Conservation (phyloP, 257 asterid genomes). For the Solanum peruvianum region DNA sequence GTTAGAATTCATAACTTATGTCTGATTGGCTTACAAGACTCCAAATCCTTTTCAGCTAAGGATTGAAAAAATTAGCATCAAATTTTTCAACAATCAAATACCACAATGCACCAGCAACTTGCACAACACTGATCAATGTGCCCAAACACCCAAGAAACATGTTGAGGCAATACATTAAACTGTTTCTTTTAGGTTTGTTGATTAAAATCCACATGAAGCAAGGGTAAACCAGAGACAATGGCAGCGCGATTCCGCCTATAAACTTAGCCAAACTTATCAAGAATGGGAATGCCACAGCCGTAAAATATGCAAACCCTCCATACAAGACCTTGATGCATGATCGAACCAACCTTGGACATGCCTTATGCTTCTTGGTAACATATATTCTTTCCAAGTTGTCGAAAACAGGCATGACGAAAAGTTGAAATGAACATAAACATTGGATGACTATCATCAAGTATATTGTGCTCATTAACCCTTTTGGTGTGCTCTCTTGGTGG, state of each 20-base stretch:
- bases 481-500: slow-evolving; percentile 24
- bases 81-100: slow-evolving; percentile 36
- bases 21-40: no score
- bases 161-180: slow-evolving; percentile 40
- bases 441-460: slow-evolving; percentile 28
- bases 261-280: slow-evolving; percentile 37
- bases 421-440: slow-evolving; percentile 45
- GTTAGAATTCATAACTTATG: no score
- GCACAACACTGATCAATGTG: slow-evolving; percentile 8
- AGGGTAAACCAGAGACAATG: slow-evolving; percentile 48
- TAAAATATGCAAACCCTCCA: slow-evolving; percentile 44
- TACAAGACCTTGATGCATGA: slow-evolving; percentile 27
- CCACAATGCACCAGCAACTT: slow-evolving; percentile 37
- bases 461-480: slow-evolving; percentile 16
- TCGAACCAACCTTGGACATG: slow-evolving; percentile 51
- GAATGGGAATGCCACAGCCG: slow-evolving; percentile 55
- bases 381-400: slow-evolving; percentile 58
- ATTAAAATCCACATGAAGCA: slow-evolving; percentile 67
- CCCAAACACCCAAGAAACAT: slow-evolving; percentile 39
- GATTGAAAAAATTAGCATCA: slow-evolving; percentile 62
- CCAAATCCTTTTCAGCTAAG: not conserved
- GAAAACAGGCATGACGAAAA: slow-evolving; percentile 52
- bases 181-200: slow-evolving; percentile 24
- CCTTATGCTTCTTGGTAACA: slow-evolving; percentile 22
- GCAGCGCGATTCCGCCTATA: slow-evolving; percentile 43